phyloP scores from a whole-genome alignment of 1,139 yeast species.

The Pichia sp. region DNA sequence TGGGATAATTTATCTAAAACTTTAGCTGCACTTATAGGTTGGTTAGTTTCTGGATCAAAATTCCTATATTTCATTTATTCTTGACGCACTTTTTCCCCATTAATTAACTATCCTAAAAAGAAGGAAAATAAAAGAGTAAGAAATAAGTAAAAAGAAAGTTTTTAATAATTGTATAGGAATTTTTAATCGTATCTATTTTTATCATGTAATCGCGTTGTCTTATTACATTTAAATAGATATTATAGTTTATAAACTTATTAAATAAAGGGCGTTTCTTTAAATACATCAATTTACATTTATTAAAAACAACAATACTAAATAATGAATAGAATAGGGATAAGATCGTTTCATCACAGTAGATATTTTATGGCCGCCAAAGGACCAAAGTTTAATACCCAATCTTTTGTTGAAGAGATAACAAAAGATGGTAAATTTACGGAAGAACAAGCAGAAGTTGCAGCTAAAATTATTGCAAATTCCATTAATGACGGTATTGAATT shows the following conservation, averaged over 20 bases:
- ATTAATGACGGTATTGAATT: conserved; percentile 76
- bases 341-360: conserved; percentile 1
- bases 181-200: too few relatives aligned
- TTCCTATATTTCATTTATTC: conserved; percentile 19
- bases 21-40: conserved; percentile 16
- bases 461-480: conserved; percentile 67
- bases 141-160: too few relatives aligned
- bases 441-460: conserved; percentile 77
- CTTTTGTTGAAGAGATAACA: conserved; percentile 63
- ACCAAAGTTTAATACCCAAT: conserved; percentile 71
- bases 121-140: too few relatives aligned
- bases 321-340: conserved; percentile 3
- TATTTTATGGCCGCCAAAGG: conserved; percentile 13
- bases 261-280: too few relatives aligned
- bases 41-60: conserved; percentile 15
- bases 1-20: conserved; percentile 13
- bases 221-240: too few relatives aligned
- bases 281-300: too few relatives aligned
- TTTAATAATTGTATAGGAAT: too few relatives aligned
- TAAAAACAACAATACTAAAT: too few relatives aligned
- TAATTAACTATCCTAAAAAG: too few relatives aligned
- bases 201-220: too few relatives aligned
- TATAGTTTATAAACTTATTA: too few relatives aligned
- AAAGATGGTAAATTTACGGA: conserved; percentile 60
- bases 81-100: too few relatives aligned